Percentiles rank a stretch among this genome's conserved stretches.
Conservation (phyloP, 2,329 filamentous ascomycete species). For the Aspergillus unguis region DNA sequence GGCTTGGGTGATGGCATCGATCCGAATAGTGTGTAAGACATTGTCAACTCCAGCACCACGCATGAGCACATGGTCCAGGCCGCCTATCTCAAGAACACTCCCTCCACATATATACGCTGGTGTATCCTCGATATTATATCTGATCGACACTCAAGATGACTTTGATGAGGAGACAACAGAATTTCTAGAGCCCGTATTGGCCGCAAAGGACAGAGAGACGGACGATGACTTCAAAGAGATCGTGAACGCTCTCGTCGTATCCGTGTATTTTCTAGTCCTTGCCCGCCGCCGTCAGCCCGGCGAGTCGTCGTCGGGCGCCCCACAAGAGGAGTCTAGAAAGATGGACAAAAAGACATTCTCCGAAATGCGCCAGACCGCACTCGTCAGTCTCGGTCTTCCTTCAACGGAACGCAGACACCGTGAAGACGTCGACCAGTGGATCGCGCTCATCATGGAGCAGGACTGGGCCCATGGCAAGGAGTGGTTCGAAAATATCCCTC, state of each 20-base stretch:
- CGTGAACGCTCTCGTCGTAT: conserved; percentile 39
- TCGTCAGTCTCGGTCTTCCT: conserved; percentile 35
- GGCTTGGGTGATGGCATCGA: conserved; percentile 66
- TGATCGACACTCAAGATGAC: conserved; percentile 44
- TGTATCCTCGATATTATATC: conserved; percentile 58
- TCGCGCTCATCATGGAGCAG: conserved; percentile 52
- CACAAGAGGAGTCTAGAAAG: conserved; percentile 24
- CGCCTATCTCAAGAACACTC: conserved; percentile 47
- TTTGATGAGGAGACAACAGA: conserved; percentile 38
- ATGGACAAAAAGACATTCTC: conserved; percentile 42
- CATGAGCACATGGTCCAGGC: conserved; percentile 35
- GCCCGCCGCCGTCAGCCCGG: conserved; percentile 48
- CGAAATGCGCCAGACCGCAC: conserved; percentile 39
- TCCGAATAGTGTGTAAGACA: conserved; percentile 63
- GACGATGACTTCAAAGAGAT: conserved; percentile 45
- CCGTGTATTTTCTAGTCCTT: conserved; percentile 45
- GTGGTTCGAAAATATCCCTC: conserved; percentile 62
- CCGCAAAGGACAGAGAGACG: conserved; percentile 45
- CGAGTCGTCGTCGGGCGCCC: conserved; percentile 2
- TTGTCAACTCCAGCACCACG: conserved; percentile 53
- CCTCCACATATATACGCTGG: conserved; percentile 73
- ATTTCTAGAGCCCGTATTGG: conserved; percentile 38
- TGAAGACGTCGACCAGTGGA: conserved; percentile 60
- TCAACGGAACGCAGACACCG: conserved; percentile 42
- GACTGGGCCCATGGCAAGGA: conserved; percentile 57